phyloP scores from a whole-genome alignment of 2,329 filamentous ascomycete species.

The Beauveria australis region DNA sequence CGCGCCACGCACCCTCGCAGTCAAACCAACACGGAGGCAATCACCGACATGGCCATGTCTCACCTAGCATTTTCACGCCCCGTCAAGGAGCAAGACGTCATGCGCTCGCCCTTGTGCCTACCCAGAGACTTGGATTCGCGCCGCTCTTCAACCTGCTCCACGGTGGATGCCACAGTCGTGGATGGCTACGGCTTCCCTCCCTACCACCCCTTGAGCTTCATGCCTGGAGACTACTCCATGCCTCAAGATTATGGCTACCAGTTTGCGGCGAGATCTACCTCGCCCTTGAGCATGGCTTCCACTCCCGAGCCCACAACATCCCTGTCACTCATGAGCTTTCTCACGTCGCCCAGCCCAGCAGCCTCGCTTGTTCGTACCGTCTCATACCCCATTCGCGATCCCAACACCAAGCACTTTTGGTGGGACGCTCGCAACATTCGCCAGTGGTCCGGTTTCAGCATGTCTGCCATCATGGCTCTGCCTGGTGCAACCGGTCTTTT shows the following conservation, averaged over 20 bases:
- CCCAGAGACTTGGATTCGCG: slow-evolving; percentile 36
- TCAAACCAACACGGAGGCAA: slow-evolving; percentile 54
- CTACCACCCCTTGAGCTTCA: slow-evolving; percentile 63
- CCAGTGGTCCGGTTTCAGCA: slow-evolving; percentile 73
- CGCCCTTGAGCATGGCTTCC: slow-evolving; percentile 33
- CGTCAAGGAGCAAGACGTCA: slow-evolving; percentile 35
- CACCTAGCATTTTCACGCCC: slow-evolving; percentile 25
- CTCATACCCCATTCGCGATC: slow-evolving; percentile 58
- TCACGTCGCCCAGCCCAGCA: slow-evolving; percentile 72
- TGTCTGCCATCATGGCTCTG: slow-evolving; percentile 61
- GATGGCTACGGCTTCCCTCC: slow-evolving; percentile 75
- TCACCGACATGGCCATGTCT: slow-evolving; percentile 30
- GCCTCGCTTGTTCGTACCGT: slow-evolving; percentile 74
- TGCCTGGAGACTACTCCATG: slow-evolving; percentile 16
- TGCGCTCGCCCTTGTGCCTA: slow-evolving; percentile 58
- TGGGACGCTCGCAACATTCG: slow-evolving; percentile 88
- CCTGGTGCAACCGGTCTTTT: slow-evolving; percentile 67
- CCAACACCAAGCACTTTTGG: slow-evolving; percentile 78
- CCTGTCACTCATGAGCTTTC: slow-evolving; percentile 69
- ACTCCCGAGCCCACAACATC: slow-evolving; percentile 41
- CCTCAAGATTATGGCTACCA: slow-evolving; percentile 33
- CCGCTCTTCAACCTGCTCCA: slow-evolving; percentile 57
- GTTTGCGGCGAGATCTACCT: slow-evolving; percentile 39
- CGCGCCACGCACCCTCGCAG: slow-evolving; percentile 46
- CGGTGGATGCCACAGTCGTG: slow-evolving; percentile 58